phyloP scores from a whole-genome alignment of 495 filamentous ascomycete genomes.

The Trichocladium uniseriatum region DNA sequence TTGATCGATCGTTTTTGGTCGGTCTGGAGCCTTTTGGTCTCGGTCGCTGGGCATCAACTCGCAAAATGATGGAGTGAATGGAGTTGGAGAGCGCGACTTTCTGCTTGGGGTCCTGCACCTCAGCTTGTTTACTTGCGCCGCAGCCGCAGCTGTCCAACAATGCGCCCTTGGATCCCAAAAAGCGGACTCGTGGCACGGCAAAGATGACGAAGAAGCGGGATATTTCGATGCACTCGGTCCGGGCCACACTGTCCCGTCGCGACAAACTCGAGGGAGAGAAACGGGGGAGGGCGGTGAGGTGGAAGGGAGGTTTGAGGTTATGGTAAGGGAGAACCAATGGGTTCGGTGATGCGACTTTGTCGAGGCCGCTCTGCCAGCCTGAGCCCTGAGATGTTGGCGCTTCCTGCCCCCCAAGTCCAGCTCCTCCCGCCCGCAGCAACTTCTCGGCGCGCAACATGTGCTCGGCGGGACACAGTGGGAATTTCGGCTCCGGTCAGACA shows the following conservation, averaged over 20 bases:
- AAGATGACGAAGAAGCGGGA: not conserved
- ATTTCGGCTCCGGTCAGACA: constrained; percentile 4
- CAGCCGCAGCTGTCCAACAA: constrained; percentile 20
- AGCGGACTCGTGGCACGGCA: constrained; percentile 7
- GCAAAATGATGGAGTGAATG: not conserved
- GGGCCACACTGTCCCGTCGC: constrained; percentile 1
- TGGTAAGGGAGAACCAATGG: constrained; percentile 4
- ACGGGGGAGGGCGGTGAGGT: constrained; percentile 7
- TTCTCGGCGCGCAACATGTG: constrained; percentile 3
- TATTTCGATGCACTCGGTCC: not conserved
- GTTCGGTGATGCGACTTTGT: constrained; percentile 1
- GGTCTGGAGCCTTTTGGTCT: not conserved
- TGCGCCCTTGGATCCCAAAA: constrained; percentile 7
- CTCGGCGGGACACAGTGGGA: constrained; percentile 6
- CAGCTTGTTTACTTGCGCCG: constrained; percentile 21
- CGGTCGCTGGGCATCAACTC: constrained; percentile 4
- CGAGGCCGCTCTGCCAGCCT: not conserved
- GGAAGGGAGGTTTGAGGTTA: constrained; percentile 3
- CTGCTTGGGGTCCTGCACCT: not conserved
- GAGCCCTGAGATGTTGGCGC: not conserved
- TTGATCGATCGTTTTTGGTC: not conserved
- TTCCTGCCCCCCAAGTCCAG: not conserved
- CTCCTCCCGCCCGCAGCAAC: not conserved
- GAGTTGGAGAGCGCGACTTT: constrained; percentile 5
- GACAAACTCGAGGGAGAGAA: not conserved